phyloP scores from a whole-genome alignment of 2,329 filamentous ascomycete species.

The Ophiocordyceps camponoti-leonardi region DNA sequence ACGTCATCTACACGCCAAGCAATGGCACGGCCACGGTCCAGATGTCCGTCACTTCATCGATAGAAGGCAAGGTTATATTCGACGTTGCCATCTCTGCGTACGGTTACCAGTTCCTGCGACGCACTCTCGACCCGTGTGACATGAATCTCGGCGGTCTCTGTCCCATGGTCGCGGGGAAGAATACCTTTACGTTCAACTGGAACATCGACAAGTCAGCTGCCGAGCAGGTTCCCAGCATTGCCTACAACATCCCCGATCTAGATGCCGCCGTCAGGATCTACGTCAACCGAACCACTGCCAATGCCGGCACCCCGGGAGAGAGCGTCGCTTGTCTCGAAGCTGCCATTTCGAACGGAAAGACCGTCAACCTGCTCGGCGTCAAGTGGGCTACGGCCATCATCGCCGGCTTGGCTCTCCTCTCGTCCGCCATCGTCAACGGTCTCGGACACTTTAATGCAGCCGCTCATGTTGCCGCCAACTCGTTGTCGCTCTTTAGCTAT shows the following conservation, averaged over 20 bases:
- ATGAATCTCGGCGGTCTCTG: constrained; percentile 58
- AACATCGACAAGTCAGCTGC: constrained; percentile 36
- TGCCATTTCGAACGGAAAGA: constrained; percentile 76
- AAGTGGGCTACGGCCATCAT: constrained; percentile 84
- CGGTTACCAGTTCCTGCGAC: constrained; percentile 53
- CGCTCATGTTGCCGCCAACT: constrained; percentile 84
- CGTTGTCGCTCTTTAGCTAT: constrained; percentile 83
- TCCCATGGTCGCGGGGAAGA: constrained; percentile 74
- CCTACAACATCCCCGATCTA: constrained; percentile 78
- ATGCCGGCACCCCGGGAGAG: constrained; percentile 20
- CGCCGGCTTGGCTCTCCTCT: constrained; percentile 64
- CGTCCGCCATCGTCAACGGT: constrained; percentile 77
- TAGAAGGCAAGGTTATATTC: constrained; percentile 67
- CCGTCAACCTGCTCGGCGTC: constrained; percentile 73
- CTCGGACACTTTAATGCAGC: constrained; percentile 88
- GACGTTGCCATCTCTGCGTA: constrained; percentile 66
- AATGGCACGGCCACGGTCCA: constrained; percentile 59
- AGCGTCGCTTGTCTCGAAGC: constrained; percentile 78
- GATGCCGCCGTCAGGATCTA: constrained; percentile 71
- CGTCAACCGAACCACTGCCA: constrained; percentile 50
- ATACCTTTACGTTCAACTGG: constrained; percentile 57
- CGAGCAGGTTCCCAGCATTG: constrained; percentile 59
- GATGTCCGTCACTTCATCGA: constrained; percentile 57
- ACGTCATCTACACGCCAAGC: constrained; percentile 60
- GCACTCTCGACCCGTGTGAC: constrained; percentile 61